Percentiles rank a stretch among this genome's conserved stretches.
Conservation (phyloP, 768 basidiomycete species). For the Podaxis rugospora region DNA sequence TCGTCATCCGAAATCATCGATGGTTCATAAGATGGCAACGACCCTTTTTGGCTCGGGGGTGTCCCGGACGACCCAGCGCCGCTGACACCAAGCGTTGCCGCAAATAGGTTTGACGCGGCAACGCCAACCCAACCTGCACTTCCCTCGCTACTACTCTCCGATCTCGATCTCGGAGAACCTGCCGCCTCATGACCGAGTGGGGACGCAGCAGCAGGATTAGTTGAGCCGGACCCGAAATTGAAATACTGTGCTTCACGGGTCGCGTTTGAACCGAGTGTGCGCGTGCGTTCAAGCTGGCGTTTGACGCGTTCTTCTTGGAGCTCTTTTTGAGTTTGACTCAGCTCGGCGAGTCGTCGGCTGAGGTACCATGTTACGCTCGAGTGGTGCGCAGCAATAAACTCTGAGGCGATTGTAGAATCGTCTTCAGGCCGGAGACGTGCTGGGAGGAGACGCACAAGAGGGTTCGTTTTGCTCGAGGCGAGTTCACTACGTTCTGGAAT, state of each 20-base stretch:
- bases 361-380: constrained; percentile 92
- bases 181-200: constrained; percentile 19
- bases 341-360: constrained; percentile 71
- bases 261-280: constrained; percentile 79
- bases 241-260: constrained; percentile 52
- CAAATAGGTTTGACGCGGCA: constrained; percentile 53
- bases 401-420: constrained; percentile 47
- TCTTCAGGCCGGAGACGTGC: constrained; percentile 56
- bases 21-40: constrained; percentile 21
- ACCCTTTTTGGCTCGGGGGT: constrained; percentile 5
- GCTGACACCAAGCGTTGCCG: constrained; percentile 51
- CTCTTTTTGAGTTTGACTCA: constrained; percentile 75
- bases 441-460: constrained; percentile 67
- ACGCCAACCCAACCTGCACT: constrained; percentile 48
- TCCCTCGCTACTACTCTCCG: constrained; percentile 7
- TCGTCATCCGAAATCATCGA: constrained; percentile 41
- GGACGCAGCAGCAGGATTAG: constrained; percentile 15
- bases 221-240: constrained; percentile 27
- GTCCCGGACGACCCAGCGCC: constrained; percentile 18
- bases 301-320: constrained; percentile 94
- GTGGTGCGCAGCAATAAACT: constrained; percentile 87
- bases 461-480: constrained; percentile 58
- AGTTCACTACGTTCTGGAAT: constrained; percentile 61
- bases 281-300: constrained; percentile 80
- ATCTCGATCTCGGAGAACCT: constrained; percentile 29